A percentile compares a stretch with the other conserved stretches of the same genome.
Evolutionary conservation across 2,329 filamentous ascomycete species (phyloP).

Genomic region (Fusarium liriodendri): DNA sequence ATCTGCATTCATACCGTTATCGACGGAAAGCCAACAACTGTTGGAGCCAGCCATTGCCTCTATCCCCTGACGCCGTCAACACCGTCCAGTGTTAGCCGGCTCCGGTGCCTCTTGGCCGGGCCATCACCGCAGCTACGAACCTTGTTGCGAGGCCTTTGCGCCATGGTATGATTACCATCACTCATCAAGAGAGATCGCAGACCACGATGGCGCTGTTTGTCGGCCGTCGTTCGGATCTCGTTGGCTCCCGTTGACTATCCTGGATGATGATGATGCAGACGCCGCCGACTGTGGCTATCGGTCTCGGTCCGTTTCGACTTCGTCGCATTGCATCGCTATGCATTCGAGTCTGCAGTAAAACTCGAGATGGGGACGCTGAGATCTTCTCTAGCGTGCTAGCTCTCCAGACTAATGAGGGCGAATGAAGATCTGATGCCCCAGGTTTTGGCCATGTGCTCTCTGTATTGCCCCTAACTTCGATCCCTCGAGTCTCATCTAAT

Average conservation of each 20-base stretch:
- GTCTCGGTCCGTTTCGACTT: slow-evolving; percentile 38
- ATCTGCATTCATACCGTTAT: slow-evolving; percentile 27
- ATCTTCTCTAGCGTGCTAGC: background rate
- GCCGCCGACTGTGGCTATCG: slow-evolving; percentile 9
- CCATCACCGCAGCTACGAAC: slow-evolving; percentile 3
- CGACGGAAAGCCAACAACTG: slow-evolving; percentile 13
- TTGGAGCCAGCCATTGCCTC: slow-evolving; percentile 12
- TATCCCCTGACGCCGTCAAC: slow-evolving; percentile 17
- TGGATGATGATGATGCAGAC: slow-evolving; percentile 23
- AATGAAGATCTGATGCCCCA: background rate
- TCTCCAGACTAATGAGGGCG: background rate
- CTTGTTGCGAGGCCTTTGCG: slow-evolving; percentile 7
- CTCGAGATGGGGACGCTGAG: slow-evolving; percentile 4
- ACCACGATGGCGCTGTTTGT: slow-evolving; percentile 11
- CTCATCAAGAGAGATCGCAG: slow-evolving; percentile 9
- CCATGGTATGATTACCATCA: slow-evolving; percentile 17
- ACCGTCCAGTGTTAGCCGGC: slow-evolving; percentile 9
- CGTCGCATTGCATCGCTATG: slow-evolving; percentile 23
- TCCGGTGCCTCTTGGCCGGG: slow-evolving; percentile 10
- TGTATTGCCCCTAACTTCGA: background rate
- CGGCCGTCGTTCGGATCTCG: slow-evolving; percentile 4
- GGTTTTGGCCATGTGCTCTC: background rate
- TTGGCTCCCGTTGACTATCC: slow-evolving; percentile 13
- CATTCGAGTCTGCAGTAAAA: slow-evolving; percentile 11
- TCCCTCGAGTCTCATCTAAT: background rate